These are phyloP conservation scores for Eremochloa ophiuroides DNA, from an alignment of 176 grass and related monocot species.

Conservation along the genomic window DNA sequence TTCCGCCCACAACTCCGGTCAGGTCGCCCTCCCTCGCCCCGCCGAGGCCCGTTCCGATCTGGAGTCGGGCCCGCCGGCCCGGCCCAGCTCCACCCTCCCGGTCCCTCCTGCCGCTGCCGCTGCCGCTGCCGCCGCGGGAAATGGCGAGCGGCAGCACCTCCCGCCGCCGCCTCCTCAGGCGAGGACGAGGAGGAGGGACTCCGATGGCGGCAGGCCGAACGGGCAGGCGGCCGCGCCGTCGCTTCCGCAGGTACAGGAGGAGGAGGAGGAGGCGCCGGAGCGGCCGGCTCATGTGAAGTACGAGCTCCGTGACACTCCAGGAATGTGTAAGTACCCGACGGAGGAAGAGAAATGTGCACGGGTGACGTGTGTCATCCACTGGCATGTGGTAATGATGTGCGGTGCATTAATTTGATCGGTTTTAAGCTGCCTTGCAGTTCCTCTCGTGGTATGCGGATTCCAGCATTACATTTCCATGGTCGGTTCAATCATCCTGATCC, in stretches of 20 bases:
- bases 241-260: constrained; percentile 56
- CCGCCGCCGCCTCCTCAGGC: constrained; percentile 10
- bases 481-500: constrained; percentile 90
- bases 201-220: constrained; percentile 43
- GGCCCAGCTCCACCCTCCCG: constrained; percentile 25
- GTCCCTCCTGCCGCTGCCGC: constrained; percentile 33
- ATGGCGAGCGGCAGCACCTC: constrained; percentile 14
- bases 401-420: neutral
- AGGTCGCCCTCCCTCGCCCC: constrained; percentile 54
- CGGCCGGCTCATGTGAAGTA: constrained; percentile 73
- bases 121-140: constrained; percentile 24
- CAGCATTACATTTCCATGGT: constrained; percentile 97
- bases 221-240: constrained; percentile 31
- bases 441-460: constrained; percentile 61
- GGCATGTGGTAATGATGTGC: neutral
- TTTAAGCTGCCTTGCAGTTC: constrained; percentile 55
- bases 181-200: constrained; percentile 56
- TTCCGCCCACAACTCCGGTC: constrained; percentile 54
- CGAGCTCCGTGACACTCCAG: constrained; percentile 79
- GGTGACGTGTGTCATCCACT: neutral
- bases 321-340: constrained; percentile 49
- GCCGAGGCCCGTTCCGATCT: constrained; percentile 48
- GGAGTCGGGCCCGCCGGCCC: constrained; percentile 51
- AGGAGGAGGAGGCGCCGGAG: constrained; percentile 52
- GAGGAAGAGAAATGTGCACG: neutral